Conservation (phyloP, 2,329 filamentous ascomycete species). For the Trichoderma sp. region DNA sequence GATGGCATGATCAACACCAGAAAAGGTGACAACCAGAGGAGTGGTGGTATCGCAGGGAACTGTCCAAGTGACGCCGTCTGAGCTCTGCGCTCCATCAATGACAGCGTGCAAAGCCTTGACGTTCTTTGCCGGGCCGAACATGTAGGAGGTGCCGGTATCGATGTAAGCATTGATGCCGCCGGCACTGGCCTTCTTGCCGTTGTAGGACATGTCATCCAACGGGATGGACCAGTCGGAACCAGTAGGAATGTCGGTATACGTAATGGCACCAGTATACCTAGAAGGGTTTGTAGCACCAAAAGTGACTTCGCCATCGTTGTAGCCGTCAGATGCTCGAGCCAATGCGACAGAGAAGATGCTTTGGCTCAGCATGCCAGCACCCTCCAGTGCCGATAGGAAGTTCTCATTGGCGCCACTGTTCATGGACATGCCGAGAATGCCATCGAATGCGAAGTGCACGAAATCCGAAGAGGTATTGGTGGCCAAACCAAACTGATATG, state of each 20-base stretch:
- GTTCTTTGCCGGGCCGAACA: slow-evolving; percentile 67
- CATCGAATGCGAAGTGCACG: slow-evolving; percentile 76
- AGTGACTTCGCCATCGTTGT: slow-evolving; percentile 71
- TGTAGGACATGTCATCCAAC: slow-evolving; percentile 62
- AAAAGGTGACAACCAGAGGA: slow-evolving; percentile 64
- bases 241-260: slow-evolving; percentile 57
- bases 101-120: slow-evolving; percentile 65
- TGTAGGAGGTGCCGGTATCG: slow-evolving; percentile 79
- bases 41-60: slow-evolving; percentile 69
- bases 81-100: slow-evolving; percentile 59
- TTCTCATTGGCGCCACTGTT: slow-evolving; percentile 58
- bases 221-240: slow-evolving; percentile 70
- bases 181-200: slow-evolving; percentile 56
- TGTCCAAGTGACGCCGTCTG: slow-evolving; percentile 61
- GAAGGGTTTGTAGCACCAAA: slow-evolving; percentile 68
- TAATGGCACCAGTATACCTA: slow-evolving; percentile 66
- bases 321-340: slow-evolving; percentile 62
- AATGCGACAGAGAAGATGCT: slow-evolving; percentile 73
- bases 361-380: slow-evolving; percentile 52
- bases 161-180: slow-evolving; percentile 64
- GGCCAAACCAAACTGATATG: slow-evolving; percentile 70
- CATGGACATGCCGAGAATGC: slow-evolving; percentile 76
- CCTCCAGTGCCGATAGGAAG: slow-evolving; percentile 61
- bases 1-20: slow-evolving; percentile 63
- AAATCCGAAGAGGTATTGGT: slow-evolving; percentile 72